Conservation (phyloP, 1,284 basidiomycete species). For the Pterulicium gracile region DNA sequence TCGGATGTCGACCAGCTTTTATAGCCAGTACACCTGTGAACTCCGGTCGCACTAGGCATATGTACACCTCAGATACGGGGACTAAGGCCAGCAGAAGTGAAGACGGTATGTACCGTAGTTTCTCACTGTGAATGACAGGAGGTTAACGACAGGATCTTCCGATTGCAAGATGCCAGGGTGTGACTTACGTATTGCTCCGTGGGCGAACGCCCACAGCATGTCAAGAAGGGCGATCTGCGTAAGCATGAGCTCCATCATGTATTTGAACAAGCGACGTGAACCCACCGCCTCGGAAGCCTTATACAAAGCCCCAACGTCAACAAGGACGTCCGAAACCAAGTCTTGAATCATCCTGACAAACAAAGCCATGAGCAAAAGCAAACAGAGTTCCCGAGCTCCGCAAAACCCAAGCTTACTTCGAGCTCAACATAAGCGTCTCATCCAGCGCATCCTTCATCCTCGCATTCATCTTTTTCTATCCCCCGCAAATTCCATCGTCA, state of each 20-base stretch:
- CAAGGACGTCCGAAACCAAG: slow-evolving; percentile 53
- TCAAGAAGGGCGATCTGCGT: slow-evolving; percentile 71
- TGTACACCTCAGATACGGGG: not conserved
- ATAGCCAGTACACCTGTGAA: slow-evolving; percentile 81
- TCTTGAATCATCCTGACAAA: slow-evolving; percentile 59
- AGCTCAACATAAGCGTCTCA: slow-evolving; percentile 74
- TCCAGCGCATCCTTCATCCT: slow-evolving; percentile 77
- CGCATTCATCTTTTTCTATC: slow-evolving; percentile 76
- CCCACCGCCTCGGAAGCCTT: slow-evolving; percentile 79
- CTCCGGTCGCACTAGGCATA: slow-evolving; percentile 68
- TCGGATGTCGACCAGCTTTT: slow-evolving; percentile 77
- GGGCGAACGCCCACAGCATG: slow-evolving; percentile 79
- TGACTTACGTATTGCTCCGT: slow-evolving; percentile 60
- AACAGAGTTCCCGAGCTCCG: not conserved
- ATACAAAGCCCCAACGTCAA: slow-evolving; percentile 67
- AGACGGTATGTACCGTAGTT: slow-evolving; percentile 44
- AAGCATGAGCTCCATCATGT: not conserved
- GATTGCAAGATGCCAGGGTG: not conserved
- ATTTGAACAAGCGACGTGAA: slow-evolving; percentile 2
- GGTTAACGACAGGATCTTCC: slow-evolving; percentile 6
- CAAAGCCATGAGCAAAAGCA: not conserved
- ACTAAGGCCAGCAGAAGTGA: not conserved
- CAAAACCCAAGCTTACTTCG: slow-evolving; percentile 39
- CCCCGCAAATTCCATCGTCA: not conserved
- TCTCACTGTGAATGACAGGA: slow-evolving; percentile 34